Percentiles rank a stretch among this genome's conserved stretches.
Evolutionary conservation across 2,329 filamentous ascomycete species (phyloP).

Genomic region (Teratosphaeriaceae sp.): DNA sequence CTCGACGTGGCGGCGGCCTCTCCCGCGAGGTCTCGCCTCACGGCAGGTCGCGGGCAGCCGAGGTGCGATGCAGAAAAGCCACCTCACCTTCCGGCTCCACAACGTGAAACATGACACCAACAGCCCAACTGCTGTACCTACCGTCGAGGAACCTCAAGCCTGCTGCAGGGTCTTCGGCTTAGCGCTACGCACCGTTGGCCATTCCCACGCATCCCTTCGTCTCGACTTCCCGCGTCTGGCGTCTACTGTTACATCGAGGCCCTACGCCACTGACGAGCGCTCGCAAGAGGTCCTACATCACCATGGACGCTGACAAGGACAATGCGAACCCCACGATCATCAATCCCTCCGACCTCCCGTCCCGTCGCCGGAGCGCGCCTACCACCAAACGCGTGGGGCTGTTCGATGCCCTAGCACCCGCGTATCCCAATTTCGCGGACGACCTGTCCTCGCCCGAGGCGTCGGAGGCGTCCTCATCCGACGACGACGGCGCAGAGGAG

Average conservation of each 20-base stretch:
- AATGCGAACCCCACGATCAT: conserved; percentile 94
- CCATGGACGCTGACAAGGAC: conserved; percentile 41
- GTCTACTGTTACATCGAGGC: conserved; percentile 1
- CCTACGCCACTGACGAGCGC: conserved; percentile 1
- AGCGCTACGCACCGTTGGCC: too few relatives aligned
- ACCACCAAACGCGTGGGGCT: conserved; percentile 42
- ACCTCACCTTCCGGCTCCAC: too few relatives aligned
- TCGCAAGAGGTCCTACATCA: conserved; percentile 1
- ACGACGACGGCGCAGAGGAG: conserved; percentile 62
- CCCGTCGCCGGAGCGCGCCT: conserved; percentile 49
- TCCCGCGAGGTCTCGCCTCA: too few relatives aligned
- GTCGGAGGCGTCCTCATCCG: conserved; percentile 37
- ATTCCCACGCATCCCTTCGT: too few relatives aligned
- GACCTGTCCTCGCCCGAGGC: conserved; percentile 23
- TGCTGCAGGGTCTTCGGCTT: too few relatives aligned
- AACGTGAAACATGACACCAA: too few relatives aligned
- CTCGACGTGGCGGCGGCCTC: too few relatives aligned
- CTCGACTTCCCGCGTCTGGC: too few relatives aligned
- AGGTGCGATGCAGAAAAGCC: too few relatives aligned
- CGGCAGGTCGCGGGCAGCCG: too few relatives aligned
- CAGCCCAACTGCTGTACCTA: too few relatives aligned
- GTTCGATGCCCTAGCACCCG: conserved; percentile 48
- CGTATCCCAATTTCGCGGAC: conserved; percentile 40
- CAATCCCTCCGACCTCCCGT: conserved; percentile 80
- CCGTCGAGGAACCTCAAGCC: too few relatives aligned